These are phyloP conservation scores for Naematelia aurantialba DNA, from an alignment of 768 basidiomycete species.

Conservation along the genomic window DNA sequence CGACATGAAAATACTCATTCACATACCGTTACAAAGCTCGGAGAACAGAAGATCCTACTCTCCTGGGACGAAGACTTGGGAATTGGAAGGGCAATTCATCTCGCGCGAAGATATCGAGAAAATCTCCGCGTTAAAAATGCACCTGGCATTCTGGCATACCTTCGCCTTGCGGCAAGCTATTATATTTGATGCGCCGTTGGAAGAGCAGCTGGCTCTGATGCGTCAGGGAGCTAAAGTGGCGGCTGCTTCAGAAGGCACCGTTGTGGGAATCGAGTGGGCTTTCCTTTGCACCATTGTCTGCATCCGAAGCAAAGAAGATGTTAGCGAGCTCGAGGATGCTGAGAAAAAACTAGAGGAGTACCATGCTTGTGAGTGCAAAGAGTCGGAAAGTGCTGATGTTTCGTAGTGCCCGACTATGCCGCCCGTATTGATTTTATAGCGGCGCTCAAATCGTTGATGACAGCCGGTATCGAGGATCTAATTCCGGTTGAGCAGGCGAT, in stretches of 20 bases:
- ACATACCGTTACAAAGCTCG: slow-evolving; percentile 15
- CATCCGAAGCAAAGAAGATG: slow-evolving; percentile 2
- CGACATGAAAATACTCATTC: slow-evolving; percentile 5
- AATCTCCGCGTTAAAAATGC: slow-evolving; percentile 5
- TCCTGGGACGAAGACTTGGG: slow-evolving; percentile 2
- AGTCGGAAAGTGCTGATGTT: background rate
- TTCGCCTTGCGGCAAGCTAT: slow-evolving; percentile 19
- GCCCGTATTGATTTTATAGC: background rate
- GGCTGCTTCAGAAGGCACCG: background rate
- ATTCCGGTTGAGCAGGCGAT: slow-evolving; percentile 10
- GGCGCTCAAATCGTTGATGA: background rate
- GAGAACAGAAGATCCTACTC: slow-evolving; percentile 1
- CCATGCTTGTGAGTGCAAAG: slow-evolving; percentile 3
- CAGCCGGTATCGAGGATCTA: slow-evolving; percentile 2
- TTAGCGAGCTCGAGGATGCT: background rate
- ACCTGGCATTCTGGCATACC: slow-evolving; percentile 6
- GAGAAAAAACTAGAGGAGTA: background rate
- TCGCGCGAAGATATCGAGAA: background rate
- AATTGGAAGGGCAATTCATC: slow-evolving; percentile 8
- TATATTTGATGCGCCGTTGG: slow-evolving; percentile 25
- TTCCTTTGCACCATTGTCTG: slow-evolving; percentile 14
- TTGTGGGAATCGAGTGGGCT: slow-evolving; percentile 19
- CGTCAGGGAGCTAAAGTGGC: background rate
- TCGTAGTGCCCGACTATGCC: background rate
- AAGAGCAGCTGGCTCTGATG: slow-evolving; percentile 3